Evolutionary conservation across 2,329 filamentous ascomycete species (phyloP), one percentile per base, ranked within the genome.

Genomic region (Chaetomiaceae sp.): DNA sequence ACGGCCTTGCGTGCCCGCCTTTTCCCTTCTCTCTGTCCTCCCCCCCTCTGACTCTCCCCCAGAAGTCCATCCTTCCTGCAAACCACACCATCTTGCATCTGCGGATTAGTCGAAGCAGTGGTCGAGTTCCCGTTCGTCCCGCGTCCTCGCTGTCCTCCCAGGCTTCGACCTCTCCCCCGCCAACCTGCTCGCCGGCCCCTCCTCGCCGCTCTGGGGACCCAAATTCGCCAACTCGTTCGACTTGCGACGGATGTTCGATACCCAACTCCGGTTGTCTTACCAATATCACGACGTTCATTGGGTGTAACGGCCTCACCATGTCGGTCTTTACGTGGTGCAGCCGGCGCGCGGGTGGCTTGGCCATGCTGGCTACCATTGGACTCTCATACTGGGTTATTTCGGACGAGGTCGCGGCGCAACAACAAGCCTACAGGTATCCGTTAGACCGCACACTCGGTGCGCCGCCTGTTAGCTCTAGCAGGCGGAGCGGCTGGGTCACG

Each of bases 311-410:
- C 5, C 24, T 34, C 57, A 55, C 32, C 50, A 80, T 79, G 77
- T 70, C 72, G 49, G 56, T 79, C 52, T 73, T 79, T 56, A 59
- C 58, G 30, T 81, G 77, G 77, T 71, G 69, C 50, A 68, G 74
- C 54, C 71, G 71, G 58, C 70, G 77, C 53, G 70, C 68, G 26
- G 76, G 76, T 48, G 77, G 76, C 45, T 58, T 81, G 50, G 76
- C 73, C 54, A 76, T 79, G 68, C 60, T 79, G 20, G 59, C 61
- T 32, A 62, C 77, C 43, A 53, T 75, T 46, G 57, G 56, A 33
- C 68, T 81, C 47, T 73, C 71, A 56, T 79, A 74, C 63, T 79
- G 69, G 66, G 75, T 78, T 35, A 72, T 80, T 51, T 71, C 70
- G 14, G 67, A 65, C 47, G 76, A 79, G 61, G 65, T 70, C 19